A percentile compares a stretch with the other conserved stretches of the same genome.
These are phyloP conservation scores for Pisolithus marmoratus DNA, from an alignment of 768 basidiomycete species.

Conservation along the genomic window DNA sequence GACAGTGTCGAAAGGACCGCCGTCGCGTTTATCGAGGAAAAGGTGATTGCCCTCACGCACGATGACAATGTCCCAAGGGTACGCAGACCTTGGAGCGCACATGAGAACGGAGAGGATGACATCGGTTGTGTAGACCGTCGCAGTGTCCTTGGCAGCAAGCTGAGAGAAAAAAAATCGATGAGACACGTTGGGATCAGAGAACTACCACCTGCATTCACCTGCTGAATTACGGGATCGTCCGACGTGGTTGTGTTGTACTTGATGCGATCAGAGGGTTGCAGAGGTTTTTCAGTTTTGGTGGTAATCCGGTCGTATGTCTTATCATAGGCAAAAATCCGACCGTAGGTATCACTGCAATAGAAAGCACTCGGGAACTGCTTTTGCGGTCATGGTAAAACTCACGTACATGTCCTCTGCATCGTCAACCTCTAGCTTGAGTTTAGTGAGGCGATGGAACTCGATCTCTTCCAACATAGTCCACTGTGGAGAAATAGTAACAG, in stretches of 20 bases:
- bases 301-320: slow-evolving; percentile 93
- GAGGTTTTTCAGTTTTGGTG: slow-evolving; percentile 85
- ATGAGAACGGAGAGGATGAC: slow-evolving; percentile 92
- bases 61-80: slow-evolving; percentile 98
- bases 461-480: slow-evolving; percentile 98
- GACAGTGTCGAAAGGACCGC: slow-evolving; percentile 93
- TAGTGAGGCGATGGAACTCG: slow-evolving; percentile 87
- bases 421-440: slow-evolving; percentile 91
- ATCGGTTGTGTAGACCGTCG: slow-evolving; percentile 91
- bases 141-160: slow-evolving; percentile 77
- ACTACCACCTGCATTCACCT: slow-evolving; percentile 40
- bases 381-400: not conserved
- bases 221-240: slow-evolving; percentile 94
- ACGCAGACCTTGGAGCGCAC: slow-evolving; percentile 92
- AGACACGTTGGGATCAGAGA: slow-evolving; percentile 1
- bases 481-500: slow-evolving; percentile 84
- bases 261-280: slow-evolving; percentile 90
- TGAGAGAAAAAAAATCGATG: slow-evolving; percentile 56
- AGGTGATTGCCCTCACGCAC: slow-evolving; percentile 88
- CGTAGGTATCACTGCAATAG: slow-evolving; percentile 66
- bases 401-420: slow-evolving; percentile 85
- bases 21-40: slow-evolving; percentile 96
- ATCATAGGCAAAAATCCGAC: slow-evolving; percentile 88
- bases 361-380: slow-evolving; percentile 3
- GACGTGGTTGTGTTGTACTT: slow-evolving; percentile 98